A percentile compares a stretch with the other conserved stretches of the same genome.
These are phyloP conservation scores for Cymbopogon citratus DNA, from an alignment of 176 grass and related monocot genomes.

Conservation along the genomic window DNA sequence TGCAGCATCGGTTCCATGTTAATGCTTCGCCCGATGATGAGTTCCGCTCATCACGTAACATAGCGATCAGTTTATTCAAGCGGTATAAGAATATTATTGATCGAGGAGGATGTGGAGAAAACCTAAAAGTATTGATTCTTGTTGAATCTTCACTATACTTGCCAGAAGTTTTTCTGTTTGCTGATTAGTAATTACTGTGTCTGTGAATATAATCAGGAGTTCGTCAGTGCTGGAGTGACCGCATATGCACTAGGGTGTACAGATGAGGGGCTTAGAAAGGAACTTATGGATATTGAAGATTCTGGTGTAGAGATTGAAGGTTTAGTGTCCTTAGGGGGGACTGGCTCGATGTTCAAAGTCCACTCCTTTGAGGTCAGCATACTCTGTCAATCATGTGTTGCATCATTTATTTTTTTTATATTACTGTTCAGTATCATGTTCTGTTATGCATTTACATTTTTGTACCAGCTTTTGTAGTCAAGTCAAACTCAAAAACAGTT, in stretches of 20 bases:
- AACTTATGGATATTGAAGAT: constrained; percentile 76
- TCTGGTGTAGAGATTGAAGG: constrained; percentile 72
- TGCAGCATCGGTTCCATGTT: constrained; percentile 73
- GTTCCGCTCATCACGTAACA: constrained; percentile 74
- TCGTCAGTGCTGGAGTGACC: constrained; percentile 78
- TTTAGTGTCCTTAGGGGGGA: constrained; percentile 51
- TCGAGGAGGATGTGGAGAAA: constrained; percentile 81
- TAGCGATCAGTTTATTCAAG: constrained; percentile 83
- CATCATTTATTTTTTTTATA: not conserved
- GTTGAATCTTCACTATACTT: constrained; percentile 12
- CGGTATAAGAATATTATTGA: constrained; percentile 80
- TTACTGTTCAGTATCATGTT: not conserved
- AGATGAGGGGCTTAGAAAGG: constrained; percentile 82
- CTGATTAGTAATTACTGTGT: not conserved
- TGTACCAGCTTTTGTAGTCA: not conserved
- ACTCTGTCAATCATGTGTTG: not conserved
- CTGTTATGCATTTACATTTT: not conserved
- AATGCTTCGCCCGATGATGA: constrained; percentile 78
- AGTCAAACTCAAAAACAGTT: not conserved
- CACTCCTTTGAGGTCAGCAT: constrained; percentile 60
- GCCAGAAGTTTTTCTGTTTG: not conserved
- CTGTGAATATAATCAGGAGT: constrained; percentile 55
- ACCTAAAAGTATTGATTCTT: constrained; percentile 58
- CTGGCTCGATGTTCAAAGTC: constrained; percentile 65
- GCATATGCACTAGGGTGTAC: constrained; percentile 94